These are phyloP conservation scores for Morella rubra DNA, from an alignment of 306 rosid genomes.

Conservation along the genomic window DNA sequence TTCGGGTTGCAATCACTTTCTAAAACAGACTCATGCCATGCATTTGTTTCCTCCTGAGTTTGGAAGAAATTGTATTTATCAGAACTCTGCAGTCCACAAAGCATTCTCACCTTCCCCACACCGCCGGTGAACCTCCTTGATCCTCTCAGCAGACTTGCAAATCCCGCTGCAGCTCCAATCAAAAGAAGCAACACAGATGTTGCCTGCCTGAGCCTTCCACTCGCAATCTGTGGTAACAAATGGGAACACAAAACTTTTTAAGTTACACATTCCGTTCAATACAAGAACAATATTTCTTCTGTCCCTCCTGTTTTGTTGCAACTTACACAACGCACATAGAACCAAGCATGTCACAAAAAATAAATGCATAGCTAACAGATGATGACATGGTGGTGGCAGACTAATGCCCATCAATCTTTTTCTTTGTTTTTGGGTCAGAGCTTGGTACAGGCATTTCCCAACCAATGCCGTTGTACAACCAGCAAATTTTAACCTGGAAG, in stretches of 20 bases:
- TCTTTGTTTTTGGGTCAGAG: background rate
- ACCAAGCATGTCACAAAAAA: background rate
- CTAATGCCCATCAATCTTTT: background rate
- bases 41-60: constrained; percentile 32
- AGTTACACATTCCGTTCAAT: background rate
- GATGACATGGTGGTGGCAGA: background rate
- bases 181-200: constrained; percentile 53
- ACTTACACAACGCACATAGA: background rate
- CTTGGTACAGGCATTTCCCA: too few relatives aligned
- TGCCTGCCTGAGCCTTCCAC: constrained; percentile 71
- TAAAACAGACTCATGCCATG: constrained; percentile 17
- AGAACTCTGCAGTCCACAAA: constrained; percentile 50
- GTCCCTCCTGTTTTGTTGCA: background rate
- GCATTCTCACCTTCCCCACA: constrained; percentile 64
- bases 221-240: constrained; percentile 49
- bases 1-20: constrained; percentile 7
- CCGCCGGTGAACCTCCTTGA: constrained; percentile 60
- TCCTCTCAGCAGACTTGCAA: constrained; percentile 59
- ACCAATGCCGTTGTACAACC: too few relatives aligned
- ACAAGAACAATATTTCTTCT: background rate
- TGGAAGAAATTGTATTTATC: constrained; percentile 19
- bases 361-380: background rate
- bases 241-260: background rate
- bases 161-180: constrained; percentile 71
- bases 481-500: too few relatives aligned